phyloP scores from a whole-genome alignment of 176 grass and related monocot genomes.

The Ananas comosus region DNA sequence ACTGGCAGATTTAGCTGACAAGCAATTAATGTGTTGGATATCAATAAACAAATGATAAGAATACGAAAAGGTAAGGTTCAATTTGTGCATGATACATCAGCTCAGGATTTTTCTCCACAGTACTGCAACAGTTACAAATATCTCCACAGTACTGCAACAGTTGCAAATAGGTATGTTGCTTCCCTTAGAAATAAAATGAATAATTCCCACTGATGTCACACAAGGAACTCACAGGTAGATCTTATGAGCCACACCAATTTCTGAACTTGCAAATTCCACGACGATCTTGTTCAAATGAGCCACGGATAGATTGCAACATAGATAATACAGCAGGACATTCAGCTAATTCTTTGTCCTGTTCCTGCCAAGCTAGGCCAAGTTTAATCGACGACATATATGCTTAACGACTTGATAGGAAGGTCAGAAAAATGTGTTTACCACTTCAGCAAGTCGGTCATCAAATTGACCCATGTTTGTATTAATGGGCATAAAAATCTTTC shows the following conservation, averaged over 20 bases:
- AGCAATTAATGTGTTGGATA: no score
- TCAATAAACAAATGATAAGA: no score
- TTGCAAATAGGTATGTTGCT: no score
- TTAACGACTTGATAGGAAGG: background rate
- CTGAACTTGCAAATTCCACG: slow-evolving; percentile 88
- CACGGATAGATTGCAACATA: slow-evolving; percentile 76
- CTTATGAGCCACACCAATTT: slow-evolving; percentile 45
- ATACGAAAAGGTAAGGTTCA: no score
- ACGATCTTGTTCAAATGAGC: slow-evolving; percentile 57
- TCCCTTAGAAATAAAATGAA: no score
- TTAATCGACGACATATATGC: slow-evolving; percentile 6
- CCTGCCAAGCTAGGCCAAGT: slow-evolving; percentile 31
- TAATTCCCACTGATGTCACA: no score
- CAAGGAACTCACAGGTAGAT: background rate
- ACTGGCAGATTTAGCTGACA: no score
- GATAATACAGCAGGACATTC: slow-evolving; percentile 36
- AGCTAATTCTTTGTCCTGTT: slow-evolving; percentile 25
- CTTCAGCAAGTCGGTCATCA: slow-evolving; percentile 56
- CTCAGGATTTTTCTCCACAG: no score
- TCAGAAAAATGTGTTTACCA: slow-evolving; percentile 35
- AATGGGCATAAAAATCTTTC: slow-evolving; percentile 72
- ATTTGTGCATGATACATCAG: no score
- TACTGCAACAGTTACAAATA: no score
- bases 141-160: no score
- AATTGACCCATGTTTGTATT: slow-evolving; percentile 30